Conservation (phyloP, 192 early-diverging fungal genomes). For the Backusella circina region DNA sequence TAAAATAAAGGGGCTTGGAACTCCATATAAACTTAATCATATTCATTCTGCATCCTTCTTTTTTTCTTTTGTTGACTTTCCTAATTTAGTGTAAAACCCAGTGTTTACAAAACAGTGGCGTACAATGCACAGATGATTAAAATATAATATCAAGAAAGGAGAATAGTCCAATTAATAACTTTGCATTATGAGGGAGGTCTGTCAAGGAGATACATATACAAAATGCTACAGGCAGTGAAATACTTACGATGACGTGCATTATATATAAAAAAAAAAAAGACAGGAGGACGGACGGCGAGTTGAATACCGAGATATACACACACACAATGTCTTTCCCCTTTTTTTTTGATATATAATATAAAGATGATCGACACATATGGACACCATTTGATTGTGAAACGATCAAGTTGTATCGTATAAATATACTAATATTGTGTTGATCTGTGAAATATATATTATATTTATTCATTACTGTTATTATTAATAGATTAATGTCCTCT, state of each 20-base stretch:
- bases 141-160: background rate
- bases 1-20: background rate
- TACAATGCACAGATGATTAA: background rate
- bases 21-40: too few species aligned
- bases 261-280: background rate
- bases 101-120: constrained; percentile 4
- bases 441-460: background rate
- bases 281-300: background rate
- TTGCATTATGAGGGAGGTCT: background rate
- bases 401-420: background rate
- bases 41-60: background rate
- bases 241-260: background rate
- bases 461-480: background rate
- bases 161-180: background rate
- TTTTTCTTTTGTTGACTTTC: background rate
- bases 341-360: background rate
- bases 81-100: background rate
- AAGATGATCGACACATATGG: background rate
- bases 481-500: background rate
- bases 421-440: background rate
- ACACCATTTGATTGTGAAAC: background rate
- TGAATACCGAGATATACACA: background rate
- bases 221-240: background rate
- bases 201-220: background rate
- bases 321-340: background rate